Evolutionary conservation across 345 rosid genomes (phyloP).

Genomic region (Odontarrhena argentea): DNA sequence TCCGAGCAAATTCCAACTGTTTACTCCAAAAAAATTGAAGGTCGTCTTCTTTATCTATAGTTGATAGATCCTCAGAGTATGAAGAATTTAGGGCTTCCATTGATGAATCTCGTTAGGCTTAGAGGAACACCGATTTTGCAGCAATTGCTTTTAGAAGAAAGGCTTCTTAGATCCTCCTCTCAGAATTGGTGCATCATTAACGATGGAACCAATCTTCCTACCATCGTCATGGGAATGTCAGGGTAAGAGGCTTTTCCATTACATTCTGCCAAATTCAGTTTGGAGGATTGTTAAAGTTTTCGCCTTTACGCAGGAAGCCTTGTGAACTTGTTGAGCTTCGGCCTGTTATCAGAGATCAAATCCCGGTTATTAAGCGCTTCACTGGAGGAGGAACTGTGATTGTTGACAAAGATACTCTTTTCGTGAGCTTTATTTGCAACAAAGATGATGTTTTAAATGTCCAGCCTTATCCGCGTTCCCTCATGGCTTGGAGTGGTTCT

Average conservation of each 20-base stretch:
- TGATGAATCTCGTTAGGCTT: conserved; percentile 69
- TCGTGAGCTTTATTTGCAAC: conserved; percentile 84
- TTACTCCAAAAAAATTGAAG: too few species aligned
- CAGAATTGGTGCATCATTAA: conserved; percentile 82
- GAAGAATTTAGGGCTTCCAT: conserved; percentile 45
- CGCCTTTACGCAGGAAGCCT: conserved; percentile 51
- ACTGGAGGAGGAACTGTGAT: conserved; percentile 94
- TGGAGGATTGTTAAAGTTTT: too few species aligned
- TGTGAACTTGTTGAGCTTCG: conserved; percentile 68
- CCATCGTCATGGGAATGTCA: conserved; percentile 88
- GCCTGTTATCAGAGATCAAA: conserved; percentile 54
- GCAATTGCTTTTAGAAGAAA: conserved; percentile 75
- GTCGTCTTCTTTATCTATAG: too few species aligned
- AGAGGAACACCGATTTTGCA: conserved; percentile 66
- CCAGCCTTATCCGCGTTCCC: conserved; percentile 80
- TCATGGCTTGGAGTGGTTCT: conserved; percentile 86
- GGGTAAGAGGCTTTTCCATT: conserved; percentile 49
- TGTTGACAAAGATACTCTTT: conserved; percentile 72
- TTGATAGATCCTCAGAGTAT: too few species aligned
- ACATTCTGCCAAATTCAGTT: too few species aligned
- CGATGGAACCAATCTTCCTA: conserved; percentile 68
- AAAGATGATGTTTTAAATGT: conserved; percentile 64
- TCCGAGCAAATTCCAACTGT: too few species aligned
- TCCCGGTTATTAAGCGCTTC: conserved; percentile 83
- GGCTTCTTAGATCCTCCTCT: conserved; percentile 65